Evolutionary conservation across 129 eudicot species (phyloP).

Genomic region (Flaveria robusta): DNA sequence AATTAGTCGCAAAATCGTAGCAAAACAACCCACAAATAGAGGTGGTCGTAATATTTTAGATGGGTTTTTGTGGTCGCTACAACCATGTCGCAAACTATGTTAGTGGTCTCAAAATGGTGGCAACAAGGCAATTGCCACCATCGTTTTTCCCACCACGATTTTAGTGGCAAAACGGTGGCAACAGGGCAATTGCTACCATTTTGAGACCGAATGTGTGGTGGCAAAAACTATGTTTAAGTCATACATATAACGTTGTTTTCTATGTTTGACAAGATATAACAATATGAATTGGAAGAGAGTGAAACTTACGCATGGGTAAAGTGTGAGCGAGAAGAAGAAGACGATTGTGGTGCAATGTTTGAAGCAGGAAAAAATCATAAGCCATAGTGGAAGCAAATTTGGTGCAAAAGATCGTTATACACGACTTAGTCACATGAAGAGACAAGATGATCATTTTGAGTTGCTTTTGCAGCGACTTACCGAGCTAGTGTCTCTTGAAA

Average conservation of each 20-base stretch:
- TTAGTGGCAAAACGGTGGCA: too few relatives aligned
- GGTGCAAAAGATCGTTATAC: constrained; percentile 42
- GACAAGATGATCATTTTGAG: constrained; percentile 64
- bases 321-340: not conserved
- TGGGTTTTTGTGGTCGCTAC: too few relatives aligned
- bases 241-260: not conserved
- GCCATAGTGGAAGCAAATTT: constrained; percentile 45
- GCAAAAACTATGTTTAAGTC: too few relatives aligned
- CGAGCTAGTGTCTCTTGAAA: constrained; percentile 43
- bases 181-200: too few relatives aligned
- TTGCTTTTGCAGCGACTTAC: constrained; percentile 39
- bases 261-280: not conserved
- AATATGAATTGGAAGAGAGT: not conserved
- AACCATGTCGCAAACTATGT: too few relatives aligned
- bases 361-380: constrained; percentile 53
- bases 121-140: too few relatives aligned
- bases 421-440: constrained; percentile 62
- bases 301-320: not conserved
- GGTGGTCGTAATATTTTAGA: too few relatives aligned
- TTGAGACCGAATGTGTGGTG: too few relatives aligned
- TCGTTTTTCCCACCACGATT: too few relatives aligned
- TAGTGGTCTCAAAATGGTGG: too few relatives aligned
- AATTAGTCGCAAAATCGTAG: too few relatives aligned
- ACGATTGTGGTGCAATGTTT: constrained; percentile 45
- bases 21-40: too few relatives aligned